A percentile compares a stretch with the other conserved stretches of the same genome.
phyloP scores from a whole-genome alignment of 768 basidiomycete genomes.

The Auricularia sp. region DNA sequence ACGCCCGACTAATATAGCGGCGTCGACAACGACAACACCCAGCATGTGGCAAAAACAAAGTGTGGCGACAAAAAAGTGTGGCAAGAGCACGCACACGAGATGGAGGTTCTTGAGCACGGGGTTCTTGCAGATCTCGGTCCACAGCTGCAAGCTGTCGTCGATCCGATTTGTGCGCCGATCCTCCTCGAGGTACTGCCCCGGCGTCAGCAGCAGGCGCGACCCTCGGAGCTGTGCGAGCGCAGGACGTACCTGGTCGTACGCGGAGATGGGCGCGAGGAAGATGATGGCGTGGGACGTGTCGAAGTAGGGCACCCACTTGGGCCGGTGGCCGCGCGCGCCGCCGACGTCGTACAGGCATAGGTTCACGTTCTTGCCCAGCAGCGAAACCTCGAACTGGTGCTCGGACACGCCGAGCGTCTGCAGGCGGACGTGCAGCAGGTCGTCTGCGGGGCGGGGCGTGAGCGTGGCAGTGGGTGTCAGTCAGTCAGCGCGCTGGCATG shows the following conservation, averaged over 20 bases:
- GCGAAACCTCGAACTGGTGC: slow-evolving; percentile 58
- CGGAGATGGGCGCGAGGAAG: slow-evolving; percentile 77
- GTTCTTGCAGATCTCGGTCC: slow-evolving; percentile 65
- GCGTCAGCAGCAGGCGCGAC: neutral
- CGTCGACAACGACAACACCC: too few relatives aligned
- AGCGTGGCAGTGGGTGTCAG: neutral
- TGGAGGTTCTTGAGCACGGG: slow-evolving; percentile 62
- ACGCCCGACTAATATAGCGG: too few relatives aligned
- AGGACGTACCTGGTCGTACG: slow-evolving; percentile 65
- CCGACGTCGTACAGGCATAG: slow-evolving; percentile 82
- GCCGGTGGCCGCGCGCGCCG: slow-evolving; percentile 69
- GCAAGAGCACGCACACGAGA: slow-evolving; percentile 31
- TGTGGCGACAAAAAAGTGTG: neutral
- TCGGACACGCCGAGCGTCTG: slow-evolving; percentile 75
- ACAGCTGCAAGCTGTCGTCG: slow-evolving; percentile 72
- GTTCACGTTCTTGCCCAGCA: slow-evolving; percentile 51
- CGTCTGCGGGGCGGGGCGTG: slow-evolving; percentile 33
- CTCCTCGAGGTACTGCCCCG: slow-evolving; percentile 64
- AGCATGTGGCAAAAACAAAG: too few relatives aligned
- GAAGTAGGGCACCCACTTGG: slow-evolving; percentile 77
- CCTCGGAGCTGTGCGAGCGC: neutral
- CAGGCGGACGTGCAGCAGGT: slow-evolving; percentile 68
- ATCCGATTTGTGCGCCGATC: slow-evolving; percentile 70
- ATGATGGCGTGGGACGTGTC: slow-evolving; percentile 75
- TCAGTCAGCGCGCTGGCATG: slow-evolving; percentile 6